Evolutionary conservation across 768 basidiomycete genomes (phyloP), one percentile per base, ranked within the genome.

Genomic region (Suillus tomentosus): DNA sequence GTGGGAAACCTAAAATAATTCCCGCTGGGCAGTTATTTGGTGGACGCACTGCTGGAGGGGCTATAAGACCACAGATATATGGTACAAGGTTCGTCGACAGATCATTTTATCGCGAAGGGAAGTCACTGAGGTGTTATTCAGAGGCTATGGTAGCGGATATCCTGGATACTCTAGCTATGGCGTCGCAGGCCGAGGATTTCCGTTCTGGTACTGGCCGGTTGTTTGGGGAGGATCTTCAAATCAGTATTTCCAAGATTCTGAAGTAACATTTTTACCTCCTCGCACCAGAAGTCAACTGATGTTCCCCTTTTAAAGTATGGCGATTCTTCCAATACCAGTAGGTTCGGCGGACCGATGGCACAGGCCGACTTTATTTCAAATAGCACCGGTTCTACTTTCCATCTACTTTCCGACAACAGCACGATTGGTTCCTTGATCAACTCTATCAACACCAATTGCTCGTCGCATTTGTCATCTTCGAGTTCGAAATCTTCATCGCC

Each of bases 181-280:
- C 15, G 84, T 87, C 19, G 51, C 66, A 0, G 81, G 81, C 0
- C 79, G 80, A 0, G 79, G 79, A 3, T 89, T 90, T 70, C 89
- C 89, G 0, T 90, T 87, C 70, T 80, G 79, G 66, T 90, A 82
- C 75, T 90, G 88, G 87, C 88, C 88, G 8, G 48, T 89, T 11
- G 79, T 80, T 1, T 89, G 85, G 84, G 77, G 75, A 3, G 74
- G 74, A 1, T 66, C 47, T 31, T 68, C 63, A 34, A 78, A 56
- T 47, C 71, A 66, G 4, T 81, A 82, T 64, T 66, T 82, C 55
- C 64, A 76, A 2, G 72, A 75, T 37, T 64, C 76, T 43, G 85
- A 87, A 76, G 84, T 85, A 71, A 62, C 56, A 67, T 58, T 27
- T 0, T 19, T 34, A 19, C 1, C 3, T 40, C 34, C 48, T 53